These are phyloP conservation scores for Choanephora cucurbitarum DNA, from an alignment of 371 early-diverging fungal genomes.

Conservation along the genomic window DNA sequence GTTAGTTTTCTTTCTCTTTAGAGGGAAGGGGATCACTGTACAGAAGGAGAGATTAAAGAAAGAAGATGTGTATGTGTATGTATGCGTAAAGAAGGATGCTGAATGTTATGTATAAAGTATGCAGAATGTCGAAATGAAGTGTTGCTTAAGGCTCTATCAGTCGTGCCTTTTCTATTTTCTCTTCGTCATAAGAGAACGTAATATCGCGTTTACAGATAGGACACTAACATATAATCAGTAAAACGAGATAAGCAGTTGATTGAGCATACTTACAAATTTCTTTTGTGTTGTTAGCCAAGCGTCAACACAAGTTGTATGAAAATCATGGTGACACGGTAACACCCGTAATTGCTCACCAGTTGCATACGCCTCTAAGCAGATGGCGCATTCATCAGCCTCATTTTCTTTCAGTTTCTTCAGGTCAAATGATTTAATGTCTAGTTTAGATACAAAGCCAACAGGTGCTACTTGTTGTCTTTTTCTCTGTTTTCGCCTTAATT, in stretches of 20 bases:
- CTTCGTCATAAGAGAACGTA: background rate
- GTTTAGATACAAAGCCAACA: constrained; percentile 57
- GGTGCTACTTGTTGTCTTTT: constrained; percentile 67
- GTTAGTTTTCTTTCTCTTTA: too few species aligned
- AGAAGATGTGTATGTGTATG: too few species aligned
- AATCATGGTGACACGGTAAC: constrained; percentile 89
- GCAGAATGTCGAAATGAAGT: too few species aligned
- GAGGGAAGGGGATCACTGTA: too few species aligned
- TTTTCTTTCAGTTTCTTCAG: constrained; percentile 54
- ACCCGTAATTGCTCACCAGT: constrained; percentile 77
- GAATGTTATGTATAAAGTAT: too few species aligned
- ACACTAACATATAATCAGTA: background rate
- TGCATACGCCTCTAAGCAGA: constrained; percentile 91
- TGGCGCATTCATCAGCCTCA: constrained; percentile 84
- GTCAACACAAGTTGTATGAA: constrained; percentile 92
- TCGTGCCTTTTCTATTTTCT: background rate
- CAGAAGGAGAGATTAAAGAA: too few species aligned
- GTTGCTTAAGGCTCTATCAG: too few species aligned
- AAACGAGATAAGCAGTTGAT: background rate
- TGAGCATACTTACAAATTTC: constrained; percentile 65
- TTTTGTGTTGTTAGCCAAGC: constrained; percentile 82
- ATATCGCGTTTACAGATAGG: background rate
- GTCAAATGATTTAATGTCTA: constrained; percentile 63
- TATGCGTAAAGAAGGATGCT: too few species aligned
- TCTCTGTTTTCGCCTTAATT: constrained; percentile 60